Conservation (phyloP, 179 eudicot genomes). For the Actinidia chinensis region DNA sequence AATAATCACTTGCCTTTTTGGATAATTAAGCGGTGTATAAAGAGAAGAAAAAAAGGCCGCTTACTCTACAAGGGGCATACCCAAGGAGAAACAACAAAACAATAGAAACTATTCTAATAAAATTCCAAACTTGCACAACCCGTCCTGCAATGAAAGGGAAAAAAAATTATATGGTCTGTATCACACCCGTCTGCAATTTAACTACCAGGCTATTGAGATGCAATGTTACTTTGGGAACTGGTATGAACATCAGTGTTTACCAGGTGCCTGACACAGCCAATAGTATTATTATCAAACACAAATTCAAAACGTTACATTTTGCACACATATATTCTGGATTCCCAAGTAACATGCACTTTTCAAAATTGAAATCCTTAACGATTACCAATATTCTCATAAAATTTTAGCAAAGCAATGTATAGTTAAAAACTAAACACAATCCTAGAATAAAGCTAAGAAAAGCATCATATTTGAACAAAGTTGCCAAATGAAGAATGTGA, state of each 20-base stretch:
- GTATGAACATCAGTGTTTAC: background rate
- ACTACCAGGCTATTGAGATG: background rate
- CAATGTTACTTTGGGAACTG: conserved; percentile 1
- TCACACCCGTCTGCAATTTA: background rate
- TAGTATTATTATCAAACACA: background rate
- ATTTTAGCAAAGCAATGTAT: background rate
- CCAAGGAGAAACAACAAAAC: too few species aligned
- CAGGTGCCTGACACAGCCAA: background rate
- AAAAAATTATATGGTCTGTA: background rate
- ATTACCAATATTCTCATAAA: background rate
- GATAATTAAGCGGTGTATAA: background rate
- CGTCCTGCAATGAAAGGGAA: background rate
- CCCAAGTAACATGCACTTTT: background rate
- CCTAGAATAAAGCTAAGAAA: background rate
- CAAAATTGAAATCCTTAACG: background rate
- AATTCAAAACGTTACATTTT: background rate
- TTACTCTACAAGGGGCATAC: too few species aligned
- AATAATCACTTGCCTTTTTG: background rate
- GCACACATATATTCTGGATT: background rate
- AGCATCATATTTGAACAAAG: conserved; percentile 1
- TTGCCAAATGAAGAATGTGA: background rate
- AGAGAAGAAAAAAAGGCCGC: background rate
- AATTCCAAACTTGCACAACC: too few species aligned
- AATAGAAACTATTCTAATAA: too few species aligned
- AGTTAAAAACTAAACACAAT: background rate